Percentiles rank a stretch among this genome's conserved stretches.
phyloP scores from a whole-genome alignment of 2,329 filamentous ascomycete species.

The Aureobasidium musti region DNA sequence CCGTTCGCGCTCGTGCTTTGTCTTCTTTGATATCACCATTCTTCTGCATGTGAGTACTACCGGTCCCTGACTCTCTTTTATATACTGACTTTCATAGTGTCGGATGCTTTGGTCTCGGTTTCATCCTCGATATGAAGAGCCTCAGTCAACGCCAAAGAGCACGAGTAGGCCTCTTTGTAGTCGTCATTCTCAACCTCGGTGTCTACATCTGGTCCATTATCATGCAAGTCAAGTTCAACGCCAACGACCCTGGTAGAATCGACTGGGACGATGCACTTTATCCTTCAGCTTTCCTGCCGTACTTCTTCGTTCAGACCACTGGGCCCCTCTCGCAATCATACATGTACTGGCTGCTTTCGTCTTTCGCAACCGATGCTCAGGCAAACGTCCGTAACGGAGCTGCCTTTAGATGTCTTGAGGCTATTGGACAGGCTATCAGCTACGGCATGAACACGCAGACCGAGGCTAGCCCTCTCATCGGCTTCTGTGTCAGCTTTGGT shows the following conservation, averaged over 20 bases:
- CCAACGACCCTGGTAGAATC: conserved; percentile 17
- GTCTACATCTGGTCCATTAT: conserved; percentile 28
- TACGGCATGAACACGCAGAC: conserved; percentile 28
- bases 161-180: conserved; percentile 50
- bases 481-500: conserved; percentile 39
- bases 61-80: conserved; percentile 28
- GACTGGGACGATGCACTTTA: conserved; percentile 27
- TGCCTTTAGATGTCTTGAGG: conserved; percentile 23
- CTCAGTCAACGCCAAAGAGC: conserved; percentile 56
- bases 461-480: conserved; percentile 10
- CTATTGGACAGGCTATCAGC: conserved; percentile 23
- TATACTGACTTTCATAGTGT: conserved; percentile 45
- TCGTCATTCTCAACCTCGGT: conserved; percentile 51
- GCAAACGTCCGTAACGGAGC: conserved; percentile 27
- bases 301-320: conserved; percentile 29
- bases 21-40: conserved; percentile 25
- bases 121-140: conserved; percentile 67
- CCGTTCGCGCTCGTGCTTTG: conserved; percentile 23
- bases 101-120: conserved; percentile 54
- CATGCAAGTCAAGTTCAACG: conserved; percentile 28
- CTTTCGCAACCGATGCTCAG: conserved; percentile 27
- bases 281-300: conserved; percentile 10
- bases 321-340: conserved; percentile 26
- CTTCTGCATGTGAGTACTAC: conserved; percentile 25
- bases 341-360: conserved; percentile 29